phyloP scores from a whole-genome alignment of 805 yeast species.

The Helenozyma rhizophorensis region DNA sequence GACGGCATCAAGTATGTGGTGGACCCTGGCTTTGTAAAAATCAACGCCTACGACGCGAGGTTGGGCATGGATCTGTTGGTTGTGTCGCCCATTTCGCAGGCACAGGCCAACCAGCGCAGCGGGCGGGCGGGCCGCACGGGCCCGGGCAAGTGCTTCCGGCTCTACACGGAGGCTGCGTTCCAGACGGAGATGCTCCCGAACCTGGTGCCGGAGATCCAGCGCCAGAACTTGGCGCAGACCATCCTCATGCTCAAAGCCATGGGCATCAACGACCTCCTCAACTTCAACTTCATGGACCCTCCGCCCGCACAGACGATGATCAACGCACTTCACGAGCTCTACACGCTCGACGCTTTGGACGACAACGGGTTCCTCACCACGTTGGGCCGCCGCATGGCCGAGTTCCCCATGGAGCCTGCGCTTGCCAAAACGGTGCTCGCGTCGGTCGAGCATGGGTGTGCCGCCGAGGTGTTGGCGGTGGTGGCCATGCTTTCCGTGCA shows the following conservation, averaged over 20 bases:
- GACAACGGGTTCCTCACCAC: conserved; percentile 70
- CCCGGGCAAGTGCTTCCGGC: conserved; percentile 88
- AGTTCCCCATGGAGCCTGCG: conserved; percentile 92
- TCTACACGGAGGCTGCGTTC: conserved; percentile 84
- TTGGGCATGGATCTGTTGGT: conserved; percentile 87
- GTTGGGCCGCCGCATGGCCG: conserved; percentile 81
- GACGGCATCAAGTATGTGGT: conserved; percentile 90
- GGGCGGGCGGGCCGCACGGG: conserved; percentile 98
- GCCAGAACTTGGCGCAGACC: conserved; percentile 82
- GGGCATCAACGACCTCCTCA: conserved; percentile 76
- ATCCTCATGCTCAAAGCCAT: conserved; percentile 83
- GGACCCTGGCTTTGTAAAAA: conserved; percentile 92
- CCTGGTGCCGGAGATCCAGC: conserved; percentile 85
- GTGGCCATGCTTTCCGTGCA: conserved; percentile 92
- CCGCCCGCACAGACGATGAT: conserved; percentile 75
- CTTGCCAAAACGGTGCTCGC: conserved; percentile 76
- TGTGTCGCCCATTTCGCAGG: conserved; percentile 85
- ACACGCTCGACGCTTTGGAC: conserved; percentile 78
- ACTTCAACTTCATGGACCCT: conserved; percentile 89
- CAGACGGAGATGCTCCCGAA: conserved; percentile 72
- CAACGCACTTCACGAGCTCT: conserved; percentile 78
- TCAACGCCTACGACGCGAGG: conserved; percentile 82
- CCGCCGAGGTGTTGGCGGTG: conserved; percentile 75
- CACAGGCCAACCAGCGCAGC: conserved; percentile 92
- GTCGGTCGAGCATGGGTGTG: conserved; percentile 65